Conservation (phyloP, 805 yeast genomes). For the Saccharomycopsis vini region DNA sequence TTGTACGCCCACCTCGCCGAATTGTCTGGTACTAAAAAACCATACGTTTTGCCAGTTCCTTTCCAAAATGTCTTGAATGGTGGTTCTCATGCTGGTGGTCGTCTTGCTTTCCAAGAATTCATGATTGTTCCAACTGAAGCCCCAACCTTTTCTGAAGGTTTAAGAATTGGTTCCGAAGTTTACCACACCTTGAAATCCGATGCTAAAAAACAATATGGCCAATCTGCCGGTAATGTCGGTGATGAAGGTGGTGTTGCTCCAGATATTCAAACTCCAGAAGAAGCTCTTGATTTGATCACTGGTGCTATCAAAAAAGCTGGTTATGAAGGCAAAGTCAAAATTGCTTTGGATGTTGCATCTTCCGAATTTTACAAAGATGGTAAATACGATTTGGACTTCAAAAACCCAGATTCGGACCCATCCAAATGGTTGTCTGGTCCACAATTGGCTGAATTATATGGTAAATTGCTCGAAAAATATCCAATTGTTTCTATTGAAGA, state of each 20-base stretch:
- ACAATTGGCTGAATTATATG: slow-evolving; percentile 81
- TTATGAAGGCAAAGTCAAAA: slow-evolving; percentile 84
- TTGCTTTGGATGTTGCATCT: slow-evolving; percentile 95
- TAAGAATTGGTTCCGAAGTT: slow-evolving; percentile 95
- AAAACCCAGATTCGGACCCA: slow-evolving; percentile 88
- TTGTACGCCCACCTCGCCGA: slow-evolving; percentile 87
- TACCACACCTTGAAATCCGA: slow-evolving; percentile 92
- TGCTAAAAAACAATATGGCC: slow-evolving; percentile 93
- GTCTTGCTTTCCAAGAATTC: slow-evolving; percentile 97
- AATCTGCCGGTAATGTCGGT: slow-evolving; percentile 99
- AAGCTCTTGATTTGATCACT: slow-evolving; percentile 91
- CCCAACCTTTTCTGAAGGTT: slow-evolving; percentile 83
- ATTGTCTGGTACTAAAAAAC: slow-evolving; percentile 55
- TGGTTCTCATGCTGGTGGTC: slow-evolving; percentile 99
- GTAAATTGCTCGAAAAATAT: slow-evolving; percentile 71
- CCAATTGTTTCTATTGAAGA: slow-evolving; percentile 98
- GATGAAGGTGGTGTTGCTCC: slow-evolving; percentile 99
- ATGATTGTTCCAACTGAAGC: slow-evolving; percentile 97
- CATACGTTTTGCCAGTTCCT: slow-evolving; percentile 96
- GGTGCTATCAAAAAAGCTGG: slow-evolving; percentile 90
- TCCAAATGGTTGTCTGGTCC: slow-evolving; percentile 87
- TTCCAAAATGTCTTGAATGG: slow-evolving; percentile 99
- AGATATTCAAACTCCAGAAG: slow-evolving; percentile 87
- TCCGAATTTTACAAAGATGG: slow-evolving; percentile 97
- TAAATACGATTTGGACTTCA: slow-evolving; percentile 96